Evolutionary conservation across 2,329 filamentous ascomycete species (phyloP).

Genomic region (Arthrobotrys entomopaga): DNA sequence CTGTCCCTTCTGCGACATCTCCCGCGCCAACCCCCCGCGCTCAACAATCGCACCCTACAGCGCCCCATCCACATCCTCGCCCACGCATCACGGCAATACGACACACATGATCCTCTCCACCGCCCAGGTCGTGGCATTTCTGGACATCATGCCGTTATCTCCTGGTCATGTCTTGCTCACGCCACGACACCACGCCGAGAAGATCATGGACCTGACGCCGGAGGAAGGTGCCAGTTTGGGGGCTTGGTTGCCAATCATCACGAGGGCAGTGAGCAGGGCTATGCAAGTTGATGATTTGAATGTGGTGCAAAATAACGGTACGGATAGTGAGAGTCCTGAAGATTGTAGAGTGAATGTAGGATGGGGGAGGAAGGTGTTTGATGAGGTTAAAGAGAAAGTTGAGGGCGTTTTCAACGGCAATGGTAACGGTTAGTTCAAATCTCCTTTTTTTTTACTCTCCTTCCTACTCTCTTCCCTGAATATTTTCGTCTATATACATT

Average conservation of each 20-base stretch:
- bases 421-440: conserved; percentile 27
- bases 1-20: conserved; percentile 74
- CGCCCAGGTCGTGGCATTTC: conserved; percentile 80
- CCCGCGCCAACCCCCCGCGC: conserved; percentile 62
- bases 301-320: conserved; percentile 92
- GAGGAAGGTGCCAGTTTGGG: conserved; percentile 75
- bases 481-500: too few relatives aligned
- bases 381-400: conserved; percentile 52
- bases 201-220: conserved; percentile 75
- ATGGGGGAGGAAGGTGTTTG: conserved; percentile 53
- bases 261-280: conserved; percentile 74
- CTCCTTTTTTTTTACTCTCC: background rate
- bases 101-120: conserved; percentile 80
- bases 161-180: conserved; percentile 84
- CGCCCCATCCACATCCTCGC: conserved; percentile 39
- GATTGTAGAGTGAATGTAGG: conserved; percentile 50
- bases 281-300: conserved; percentile 88
- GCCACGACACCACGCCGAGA: conserved; percentile 79
- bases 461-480: too few relatives aligned
- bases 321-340: conserved; percentile 56
- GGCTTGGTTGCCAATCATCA: conserved; percentile 75
- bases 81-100: conserved; percentile 59
- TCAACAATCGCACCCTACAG: conserved; percentile 38
- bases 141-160: conserved; percentile 91
- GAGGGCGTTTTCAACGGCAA: conserved; percentile 44